Conservation (phyloP, 257 asterid species). For the Linaria vulgaris region DNA sequence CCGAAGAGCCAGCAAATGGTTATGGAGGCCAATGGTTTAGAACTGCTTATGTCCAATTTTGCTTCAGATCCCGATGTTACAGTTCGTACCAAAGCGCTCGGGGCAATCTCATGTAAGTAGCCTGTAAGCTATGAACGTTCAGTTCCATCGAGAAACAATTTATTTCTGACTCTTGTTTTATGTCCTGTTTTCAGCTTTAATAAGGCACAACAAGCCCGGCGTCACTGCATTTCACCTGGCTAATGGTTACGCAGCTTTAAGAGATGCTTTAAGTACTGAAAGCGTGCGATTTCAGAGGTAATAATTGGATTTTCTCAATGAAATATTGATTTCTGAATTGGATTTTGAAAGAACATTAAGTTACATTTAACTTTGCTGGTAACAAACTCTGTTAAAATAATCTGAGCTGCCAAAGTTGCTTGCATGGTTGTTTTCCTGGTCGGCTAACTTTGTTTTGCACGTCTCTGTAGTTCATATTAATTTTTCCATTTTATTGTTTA, state of each 20-base stretch:
- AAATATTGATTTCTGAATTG: too few relatives aligned
- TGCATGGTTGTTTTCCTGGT: background rate
- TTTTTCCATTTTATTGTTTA: background rate
- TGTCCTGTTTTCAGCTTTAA: conserved; percentile 53
- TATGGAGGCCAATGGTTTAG: conserved; percentile 86
- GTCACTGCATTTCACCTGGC: conserved; percentile 77
- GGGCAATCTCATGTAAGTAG: conserved; percentile 82
- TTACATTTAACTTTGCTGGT: background rate
- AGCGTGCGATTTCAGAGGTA: conserved; percentile 75
- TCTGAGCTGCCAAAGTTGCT: conserved; percentile 4
- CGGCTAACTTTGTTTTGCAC: background rate
- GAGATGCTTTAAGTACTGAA: conserved; percentile 76
- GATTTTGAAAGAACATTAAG: too few relatives aligned
- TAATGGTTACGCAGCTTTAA: conserved; percentile 73
- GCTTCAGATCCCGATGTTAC: conserved; percentile 74
- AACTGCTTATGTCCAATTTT: conserved; percentile 64
- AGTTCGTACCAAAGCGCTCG: conserved; percentile 79
- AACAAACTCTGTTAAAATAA: background rate
- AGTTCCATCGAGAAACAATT: background rate
- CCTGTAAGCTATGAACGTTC: background rate
- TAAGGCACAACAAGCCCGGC: conserved; percentile 77
- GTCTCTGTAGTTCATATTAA: background rate
- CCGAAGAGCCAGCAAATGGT: conserved; percentile 84
- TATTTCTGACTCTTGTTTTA: conserved; percentile 9
- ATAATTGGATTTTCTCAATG: background rate